Base-by-base conservation (phyloP, 1,284 basidiomycete genomes). In the Ustilago vetiveriae region DNA sequence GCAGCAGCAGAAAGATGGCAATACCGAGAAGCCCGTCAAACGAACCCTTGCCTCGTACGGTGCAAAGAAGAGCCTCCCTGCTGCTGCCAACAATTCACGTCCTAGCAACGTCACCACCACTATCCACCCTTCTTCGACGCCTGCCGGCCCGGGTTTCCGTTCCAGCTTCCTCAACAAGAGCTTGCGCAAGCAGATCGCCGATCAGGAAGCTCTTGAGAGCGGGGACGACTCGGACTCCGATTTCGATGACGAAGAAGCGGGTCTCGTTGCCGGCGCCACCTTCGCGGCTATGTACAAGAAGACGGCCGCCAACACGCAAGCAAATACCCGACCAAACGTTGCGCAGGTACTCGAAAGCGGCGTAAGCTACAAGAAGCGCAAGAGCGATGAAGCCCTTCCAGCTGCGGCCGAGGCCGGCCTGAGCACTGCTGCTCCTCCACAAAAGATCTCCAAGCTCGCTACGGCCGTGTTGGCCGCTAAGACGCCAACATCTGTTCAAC, bases 151-250 rank as follows among this genome's bases (percentile, higher is more conserved):
- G 10, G 53, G 60, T 21, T 70, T 65, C 62, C 67, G 68, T 17
- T 67, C 63, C 27, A 79, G 73, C 49, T 79, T 79, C 66, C 72
- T 79, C 42, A 77, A 75, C 68, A 79, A 79, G 66, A 79, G 76
- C 36, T 27, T 79, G 47, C 67, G 69, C 32, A 72, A 76, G 45
- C 72, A 70, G 36, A 66, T 72, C n/a, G 69, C 71, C 11, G 74
- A 72, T 32, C 66, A 64, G 36, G 62, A 72, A 40, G 55, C 51
- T 8, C 62, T 53, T 19, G 58, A 62, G 26, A 53, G 41, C 27
- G 49, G 50, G 10, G 57, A 54, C 22, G 52, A 51, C 13, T 48
- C 55, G 1, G 66, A 70, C 8, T 46, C 40, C n/a, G 72, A 75
- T 21, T 60, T 53, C 23, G 69, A 72, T 13, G 46, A 44, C 5